These are phyloP conservation scores for Metschnikowia proteae DNA, from an alignment of 805 yeast species.

Conservation along the genomic window DNA sequence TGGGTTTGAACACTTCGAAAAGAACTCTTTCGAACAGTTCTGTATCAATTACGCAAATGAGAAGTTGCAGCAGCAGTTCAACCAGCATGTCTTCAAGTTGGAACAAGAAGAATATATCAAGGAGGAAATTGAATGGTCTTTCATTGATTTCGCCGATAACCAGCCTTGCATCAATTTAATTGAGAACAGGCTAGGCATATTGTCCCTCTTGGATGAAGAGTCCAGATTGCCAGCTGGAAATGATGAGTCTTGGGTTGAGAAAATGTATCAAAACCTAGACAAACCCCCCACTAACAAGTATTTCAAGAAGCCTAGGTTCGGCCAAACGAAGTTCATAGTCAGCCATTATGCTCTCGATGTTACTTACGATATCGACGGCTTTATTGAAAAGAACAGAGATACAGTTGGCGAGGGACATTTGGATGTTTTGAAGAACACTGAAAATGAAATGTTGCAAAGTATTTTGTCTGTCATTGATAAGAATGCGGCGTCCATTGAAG, in stretches of 20 bases:
- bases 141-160: slow-evolving; percentile 92
- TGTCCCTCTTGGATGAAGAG: slow-evolving; percentile 90
- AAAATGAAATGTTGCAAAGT: slow-evolving; percentile 60
- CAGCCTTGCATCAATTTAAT: slow-evolving; percentile 94
- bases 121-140: slow-evolving; percentile 94
- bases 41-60: slow-evolving; percentile 97
- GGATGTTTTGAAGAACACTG: slow-evolving; percentile 71
- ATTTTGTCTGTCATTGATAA: slow-evolving; percentile 64
- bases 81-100: slow-evolving; percentile 93
- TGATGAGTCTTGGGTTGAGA: slow-evolving; percentile 88
- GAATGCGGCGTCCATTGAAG: slow-evolving; percentile 48
- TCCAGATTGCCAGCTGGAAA: slow-evolving; percentile 90
- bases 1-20: slow-evolving; percentile 94
- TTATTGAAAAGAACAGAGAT: slow-evolving; percentile 94
- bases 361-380: slow-evolving; percentile 86
- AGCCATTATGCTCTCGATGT: slow-evolving; percentile 95
- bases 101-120: slow-evolving; percentile 93
- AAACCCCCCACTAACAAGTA: slow-evolving; percentile 72
- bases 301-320: slow-evolving; percentile 91
- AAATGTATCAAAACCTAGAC: slow-evolving; percentile 80
- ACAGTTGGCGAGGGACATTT: slow-evolving; percentile 95
- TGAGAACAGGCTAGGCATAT: slow-evolving; percentile 83
- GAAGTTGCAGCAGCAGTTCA: slow-evolving; percentile 94
- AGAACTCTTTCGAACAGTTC: slow-evolving; percentile 93
- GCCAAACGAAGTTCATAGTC: slow-evolving; percentile 85